These are phyloP conservation scores for Neurospora intermedia DNA, from an alignment of 495 filamentous ascomycete genomes.

Conservation along the genomic window DNA sequence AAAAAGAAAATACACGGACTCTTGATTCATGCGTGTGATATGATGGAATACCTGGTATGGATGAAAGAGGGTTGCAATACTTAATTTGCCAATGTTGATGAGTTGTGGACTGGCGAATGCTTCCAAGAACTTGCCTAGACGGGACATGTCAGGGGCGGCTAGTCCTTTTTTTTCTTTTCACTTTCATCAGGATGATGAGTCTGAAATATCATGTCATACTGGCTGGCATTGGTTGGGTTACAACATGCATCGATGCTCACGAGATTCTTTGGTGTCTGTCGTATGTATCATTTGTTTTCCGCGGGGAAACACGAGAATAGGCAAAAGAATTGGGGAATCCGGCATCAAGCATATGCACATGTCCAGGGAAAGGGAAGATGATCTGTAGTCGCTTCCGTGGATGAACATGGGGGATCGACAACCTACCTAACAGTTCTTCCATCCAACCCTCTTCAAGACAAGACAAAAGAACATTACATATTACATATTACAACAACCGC, in stretches of 20 bases:
- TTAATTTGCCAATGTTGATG: neutral
- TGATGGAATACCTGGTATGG: neutral
- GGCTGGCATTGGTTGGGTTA: neutral
- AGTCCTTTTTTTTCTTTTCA: neutral
- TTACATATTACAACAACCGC: neutral
- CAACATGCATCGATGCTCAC: neutral
- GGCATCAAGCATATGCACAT: neutral
- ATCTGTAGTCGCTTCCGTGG: neutral
- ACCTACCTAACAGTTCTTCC: neutral
- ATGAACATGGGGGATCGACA: neutral
- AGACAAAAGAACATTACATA: neutral
- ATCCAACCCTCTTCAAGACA: neutral
- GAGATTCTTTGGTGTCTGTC: neutral
- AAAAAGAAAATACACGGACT: neutral
- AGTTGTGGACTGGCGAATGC: neutral
- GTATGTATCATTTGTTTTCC: neutral
- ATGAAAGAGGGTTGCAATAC: neutral
- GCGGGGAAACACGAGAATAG: neutral
- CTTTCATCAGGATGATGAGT: neutral
- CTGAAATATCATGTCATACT: neutral
- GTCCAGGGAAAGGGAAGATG: neutral
- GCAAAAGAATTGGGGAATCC: neutral
- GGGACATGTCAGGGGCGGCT: neutral
- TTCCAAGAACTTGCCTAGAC: neutral
- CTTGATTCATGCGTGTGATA: neutral